Percentiles rank a stretch among this genome's conserved stretches.
Conservation (phyloP, 768 basidiomycete species). For the Lepiota subincarnata region DNA sequence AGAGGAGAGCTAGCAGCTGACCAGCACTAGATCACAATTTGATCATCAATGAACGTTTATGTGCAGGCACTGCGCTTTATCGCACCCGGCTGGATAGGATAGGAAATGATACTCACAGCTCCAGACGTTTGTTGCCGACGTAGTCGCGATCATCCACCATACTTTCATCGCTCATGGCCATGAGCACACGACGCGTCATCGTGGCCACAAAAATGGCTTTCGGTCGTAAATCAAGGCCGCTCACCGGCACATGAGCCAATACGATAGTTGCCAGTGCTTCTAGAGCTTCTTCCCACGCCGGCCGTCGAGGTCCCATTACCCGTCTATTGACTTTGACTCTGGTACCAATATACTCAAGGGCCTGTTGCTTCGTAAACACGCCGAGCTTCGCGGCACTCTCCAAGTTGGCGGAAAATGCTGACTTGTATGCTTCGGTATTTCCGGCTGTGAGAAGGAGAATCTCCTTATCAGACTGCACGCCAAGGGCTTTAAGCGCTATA, state of each 20-base stretch:
- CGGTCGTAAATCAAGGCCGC: slow-evolving; percentile 81
- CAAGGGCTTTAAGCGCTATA: slow-evolving; percentile 93
- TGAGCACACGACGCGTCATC: slow-evolving; percentile 93
- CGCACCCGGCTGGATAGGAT: background rate
- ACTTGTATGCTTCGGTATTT: slow-evolving; percentile 82
- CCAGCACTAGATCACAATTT: slow-evolving; percentile 63
- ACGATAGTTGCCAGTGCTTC: slow-evolving; percentile 98
- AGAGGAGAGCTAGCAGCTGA: slow-evolving; percentile 90
- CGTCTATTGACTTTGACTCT: slow-evolving; percentile 85
- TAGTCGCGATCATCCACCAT: slow-evolving; percentile 99
- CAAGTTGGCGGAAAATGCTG: slow-evolving; percentile 82
- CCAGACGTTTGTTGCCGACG: slow-evolving; percentile 97
- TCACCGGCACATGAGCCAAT: slow-evolving; percentile 91
- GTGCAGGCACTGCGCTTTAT: background rate
- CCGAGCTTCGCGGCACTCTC: slow-evolving; percentile 93
- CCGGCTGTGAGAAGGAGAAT: slow-evolving; percentile 93
- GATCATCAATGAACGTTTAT: slow-evolving; percentile 1
- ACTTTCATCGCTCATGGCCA: slow-evolving; percentile 95
- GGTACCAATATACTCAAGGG: slow-evolving; percentile 91
- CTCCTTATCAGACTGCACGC: slow-evolving; percentile 96
- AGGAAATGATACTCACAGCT: slow-evolving; percentile 63
- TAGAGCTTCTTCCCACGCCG: slow-evolving; percentile 90
- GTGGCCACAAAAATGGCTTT: slow-evolving; percentile 98
- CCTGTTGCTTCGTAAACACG: slow-evolving; percentile 89
- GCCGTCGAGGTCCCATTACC: slow-evolving; percentile 76